phyloP scores from a whole-genome alignment of 306 rosid genomes.

The Oxytropis ochrocephala region DNA sequence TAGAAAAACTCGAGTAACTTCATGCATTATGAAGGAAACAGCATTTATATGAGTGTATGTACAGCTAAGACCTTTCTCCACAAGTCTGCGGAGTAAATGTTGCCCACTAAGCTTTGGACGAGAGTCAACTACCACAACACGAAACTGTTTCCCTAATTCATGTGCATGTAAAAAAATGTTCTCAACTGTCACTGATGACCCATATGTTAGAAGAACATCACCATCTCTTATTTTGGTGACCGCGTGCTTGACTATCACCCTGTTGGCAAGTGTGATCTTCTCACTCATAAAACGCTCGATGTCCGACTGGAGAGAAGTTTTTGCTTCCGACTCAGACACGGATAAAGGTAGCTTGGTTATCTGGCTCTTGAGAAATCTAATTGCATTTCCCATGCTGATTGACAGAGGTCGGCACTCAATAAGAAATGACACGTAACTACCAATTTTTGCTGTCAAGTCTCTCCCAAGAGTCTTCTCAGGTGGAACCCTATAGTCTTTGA shows the following conservation, averaged over 20 bases:
- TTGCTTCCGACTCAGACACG: slow-evolving; percentile 52
- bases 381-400: slow-evolving; percentile 65
- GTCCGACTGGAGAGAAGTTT: slow-evolving; percentile 38
- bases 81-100: slow-evolving; percentile 45
- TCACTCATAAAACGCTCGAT: slow-evolving; percentile 50
- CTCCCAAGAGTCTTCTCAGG: slow-evolving; percentile 39
- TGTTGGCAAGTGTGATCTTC: slow-evolving; percentile 52
- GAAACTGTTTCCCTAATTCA: slow-evolving; percentile 48
- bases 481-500: slow-evolving; percentile 51
- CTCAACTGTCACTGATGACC: slow-evolving; percentile 47
- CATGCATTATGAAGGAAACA: slow-evolving; percentile 55
- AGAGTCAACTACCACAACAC: slow-evolving; percentile 54
- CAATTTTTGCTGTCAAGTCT: slow-evolving; percentile 48
- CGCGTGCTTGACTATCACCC: slow-evolving; percentile 52
- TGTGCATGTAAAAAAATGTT: slow-evolving; percentile 49
- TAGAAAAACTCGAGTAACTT: slow-evolving; percentile 48
- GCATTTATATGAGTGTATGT: slow-evolving; percentile 54
- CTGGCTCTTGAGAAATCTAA: slow-evolving; percentile 51
- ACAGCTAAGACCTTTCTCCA: slow-evolving; percentile 54
- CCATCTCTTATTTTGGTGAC: slow-evolving; percentile 59
- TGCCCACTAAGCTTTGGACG: slow-evolving; percentile 54
- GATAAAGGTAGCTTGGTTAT: slow-evolving; percentile 46
- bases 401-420: slow-evolving; percentile 56
- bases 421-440: slow-evolving; percentile 53
- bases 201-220: slow-evolving; percentile 55